Percentiles rank a stretch among this genome's conserved stretches.
These are phyloP conservation scores for Platanus orientalis DNA, from an alignment of 164 flowering plant genomes.

Conservation along the genomic window DNA sequence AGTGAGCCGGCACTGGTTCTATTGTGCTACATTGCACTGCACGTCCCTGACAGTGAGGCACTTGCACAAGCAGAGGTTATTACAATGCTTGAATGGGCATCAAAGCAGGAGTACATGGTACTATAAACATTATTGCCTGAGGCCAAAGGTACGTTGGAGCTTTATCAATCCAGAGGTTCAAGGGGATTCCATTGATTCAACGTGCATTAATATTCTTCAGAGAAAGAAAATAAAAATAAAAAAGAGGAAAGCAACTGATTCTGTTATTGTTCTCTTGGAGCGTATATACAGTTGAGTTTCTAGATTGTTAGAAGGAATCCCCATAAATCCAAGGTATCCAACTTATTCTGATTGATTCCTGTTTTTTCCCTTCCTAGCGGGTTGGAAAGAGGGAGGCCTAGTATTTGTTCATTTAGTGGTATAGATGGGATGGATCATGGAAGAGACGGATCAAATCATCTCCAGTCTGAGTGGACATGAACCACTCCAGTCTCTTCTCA, in stretches of 20 bases:
- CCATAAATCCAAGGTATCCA: background rate
- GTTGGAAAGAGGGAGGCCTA: too few relatives aligned
- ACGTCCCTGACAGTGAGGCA: constrained; percentile 68
- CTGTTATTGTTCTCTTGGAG: constrained; percentile 1
- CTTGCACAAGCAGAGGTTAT: constrained; percentile 69
- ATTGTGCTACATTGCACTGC: constrained; percentile 52
- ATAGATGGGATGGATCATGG: too few relatives aligned
- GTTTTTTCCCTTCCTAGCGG: too few relatives aligned
- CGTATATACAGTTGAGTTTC: constrained; percentile 3
- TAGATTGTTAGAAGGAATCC: background rate
- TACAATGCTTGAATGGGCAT: constrained; percentile 71
- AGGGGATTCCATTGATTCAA: constrained; percentile 29
- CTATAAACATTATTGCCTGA: constrained; percentile 43
- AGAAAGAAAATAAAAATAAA: too few relatives aligned
- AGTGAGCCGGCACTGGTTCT: constrained; percentile 59
- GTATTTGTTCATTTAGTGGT: too few relatives aligned
- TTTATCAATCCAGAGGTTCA: constrained; percentile 71
- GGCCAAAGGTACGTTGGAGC: constrained; percentile 59
- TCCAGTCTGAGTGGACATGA: too few relatives aligned
- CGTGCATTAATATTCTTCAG: too few relatives aligned
- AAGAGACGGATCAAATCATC: too few relatives aligned
- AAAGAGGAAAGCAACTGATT: background rate
- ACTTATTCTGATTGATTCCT: too few relatives aligned
- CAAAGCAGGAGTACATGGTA: constrained; percentile 43
- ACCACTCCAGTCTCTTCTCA: too few relatives aligned